Percentiles rank a stretch among this genome's conserved stretches.
Conservation (phyloP, 257 asterid species). For the Gynochthodes officinalis region DNA sequence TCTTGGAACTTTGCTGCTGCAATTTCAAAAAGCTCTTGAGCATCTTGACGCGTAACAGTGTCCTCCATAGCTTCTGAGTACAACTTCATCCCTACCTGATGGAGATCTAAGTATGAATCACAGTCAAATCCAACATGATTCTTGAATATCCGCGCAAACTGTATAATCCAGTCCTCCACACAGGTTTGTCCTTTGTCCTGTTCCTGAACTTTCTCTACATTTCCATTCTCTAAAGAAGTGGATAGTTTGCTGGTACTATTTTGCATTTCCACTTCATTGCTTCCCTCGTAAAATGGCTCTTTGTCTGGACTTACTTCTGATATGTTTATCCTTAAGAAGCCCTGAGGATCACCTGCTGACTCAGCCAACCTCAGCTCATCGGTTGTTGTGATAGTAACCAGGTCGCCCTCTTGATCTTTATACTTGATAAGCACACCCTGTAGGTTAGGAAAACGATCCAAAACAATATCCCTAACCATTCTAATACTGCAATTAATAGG, state of each 20-base stretch:
- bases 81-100: constrained; percentile 78
- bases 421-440: constrained; percentile 84
- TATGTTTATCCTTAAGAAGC: constrained; percentile 62
- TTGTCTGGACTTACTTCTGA: constrained; percentile 76
- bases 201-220: constrained; percentile 26
- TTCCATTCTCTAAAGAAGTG: constrained; percentile 28
- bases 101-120: constrained; percentile 82
- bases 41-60: constrained; percentile 72
- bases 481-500: constrained; percentile 64
- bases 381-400: constrained; percentile 78
- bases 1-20: constrained; percentile 84
- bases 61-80: constrained; percentile 93
- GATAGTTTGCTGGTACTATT: constrained; percentile 37
- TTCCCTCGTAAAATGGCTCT: constrained; percentile 76
- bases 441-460: constrained; percentile 67
- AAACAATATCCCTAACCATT: constrained; percentile 63
- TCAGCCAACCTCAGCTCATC: constrained; percentile 91
- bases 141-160: constrained; percentile 78
- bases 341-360: constrained; percentile 64
- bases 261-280: constrained; percentile 35
- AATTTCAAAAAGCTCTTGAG: constrained; percentile 67
- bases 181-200: constrained; percentile 32
- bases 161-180: constrained; percentile 78
- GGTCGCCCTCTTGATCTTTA: constrained; percentile 88
- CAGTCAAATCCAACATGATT: constrained; percentile 83